Conservation (phyloP, 1,284 basidiomycete genomes). For the Cryptococcus sp. region DNA sequence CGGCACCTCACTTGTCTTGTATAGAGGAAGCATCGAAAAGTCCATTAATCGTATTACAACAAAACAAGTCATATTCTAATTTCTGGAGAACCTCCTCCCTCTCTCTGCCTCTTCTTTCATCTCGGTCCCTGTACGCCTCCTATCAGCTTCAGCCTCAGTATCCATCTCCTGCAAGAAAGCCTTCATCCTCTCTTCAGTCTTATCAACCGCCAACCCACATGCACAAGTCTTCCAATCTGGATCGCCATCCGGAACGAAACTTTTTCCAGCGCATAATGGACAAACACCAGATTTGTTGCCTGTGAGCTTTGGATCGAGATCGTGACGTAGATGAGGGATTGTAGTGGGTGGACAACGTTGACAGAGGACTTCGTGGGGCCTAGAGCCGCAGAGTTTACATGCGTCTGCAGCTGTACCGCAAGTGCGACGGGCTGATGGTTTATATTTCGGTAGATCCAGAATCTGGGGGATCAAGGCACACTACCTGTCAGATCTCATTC, state of each 20-base stretch:
- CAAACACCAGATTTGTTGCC: background rate
- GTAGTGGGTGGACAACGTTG: background rate
- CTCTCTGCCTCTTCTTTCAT: constrained; percentile 2
- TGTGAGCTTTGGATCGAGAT: background rate
- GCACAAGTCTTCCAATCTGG: constrained; percentile 20
- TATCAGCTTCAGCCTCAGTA: background rate
- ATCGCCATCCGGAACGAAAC: background rate
- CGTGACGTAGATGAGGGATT: background rate
- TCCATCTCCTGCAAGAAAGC: constrained; percentile 7
- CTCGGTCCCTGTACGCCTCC: constrained; percentile 1
- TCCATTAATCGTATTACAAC: background rate
- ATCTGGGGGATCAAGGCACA: background rate
- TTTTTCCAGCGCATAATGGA: background rate
- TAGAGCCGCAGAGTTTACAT: background rate
- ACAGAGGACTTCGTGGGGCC: background rate
- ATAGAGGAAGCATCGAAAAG: no score
- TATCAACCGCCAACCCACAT: constrained; percentile 24
- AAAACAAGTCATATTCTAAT: background rate
- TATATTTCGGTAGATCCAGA: background rate
- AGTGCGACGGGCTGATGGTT: background rate
- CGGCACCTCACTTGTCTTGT: no score
- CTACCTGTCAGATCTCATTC: background rate
- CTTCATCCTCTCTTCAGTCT: constrained; percentile 24
- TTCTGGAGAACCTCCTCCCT: background rate
- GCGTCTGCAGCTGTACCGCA: background rate